A percentile compares a stretch with the other conserved stretches of the same genome.
phyloP scores from a whole-genome alignment of 108 stramenopile genomes.

The Skeletonema costatum region DNA sequence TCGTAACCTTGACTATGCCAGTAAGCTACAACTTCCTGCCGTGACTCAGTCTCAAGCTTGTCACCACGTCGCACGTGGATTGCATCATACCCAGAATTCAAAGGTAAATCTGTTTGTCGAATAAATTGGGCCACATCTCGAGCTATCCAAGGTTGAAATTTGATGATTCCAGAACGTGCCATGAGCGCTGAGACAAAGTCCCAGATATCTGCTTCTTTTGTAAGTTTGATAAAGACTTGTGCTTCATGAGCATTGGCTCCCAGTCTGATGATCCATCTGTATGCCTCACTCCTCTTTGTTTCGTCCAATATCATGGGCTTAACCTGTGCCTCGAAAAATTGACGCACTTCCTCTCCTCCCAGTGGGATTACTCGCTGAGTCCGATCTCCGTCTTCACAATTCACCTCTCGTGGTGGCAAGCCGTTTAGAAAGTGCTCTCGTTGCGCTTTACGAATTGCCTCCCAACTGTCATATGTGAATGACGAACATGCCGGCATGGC shows the following conservation, averaged over 20 bases:
- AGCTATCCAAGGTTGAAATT: conserved; percentile 43
- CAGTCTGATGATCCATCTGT: conserved; percentile 24
- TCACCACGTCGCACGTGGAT: conserved; percentile 40
- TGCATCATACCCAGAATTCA: conserved; percentile 32
- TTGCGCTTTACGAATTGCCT: conserved; percentile 7
- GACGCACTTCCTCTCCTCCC: conserved; percentile 24
- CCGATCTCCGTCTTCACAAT: conserved; percentile 3
- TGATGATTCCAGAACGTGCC: conserved; percentile 26
- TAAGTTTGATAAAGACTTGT: conserved; percentile 9
- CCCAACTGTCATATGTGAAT: conserved; percentile 8
- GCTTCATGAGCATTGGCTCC: conserved; percentile 38
- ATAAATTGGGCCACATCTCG: conserved; percentile 35
- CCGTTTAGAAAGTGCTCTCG: neutral
- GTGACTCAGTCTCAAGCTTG: conserved; percentile 16
- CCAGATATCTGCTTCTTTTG: conserved; percentile 24
- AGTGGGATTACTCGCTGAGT: conserved; percentile 3
- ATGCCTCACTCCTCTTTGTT: neutral
- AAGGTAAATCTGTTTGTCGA: conserved; percentile 11
- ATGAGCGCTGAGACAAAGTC: conserved; percentile 35
- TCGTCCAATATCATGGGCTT: neutral
- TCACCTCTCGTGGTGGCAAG: conserved; percentile 8
- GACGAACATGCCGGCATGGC: neutral
- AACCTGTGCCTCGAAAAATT: conserved; percentile 10
- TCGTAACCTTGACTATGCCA: conserved; percentile 14
- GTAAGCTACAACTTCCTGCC: neutral